These are phyloP conservation scores for Penicillium verrucosum DNA, from an alignment of 2,329 filamentous ascomycete species.

Conservation along the genomic window DNA sequence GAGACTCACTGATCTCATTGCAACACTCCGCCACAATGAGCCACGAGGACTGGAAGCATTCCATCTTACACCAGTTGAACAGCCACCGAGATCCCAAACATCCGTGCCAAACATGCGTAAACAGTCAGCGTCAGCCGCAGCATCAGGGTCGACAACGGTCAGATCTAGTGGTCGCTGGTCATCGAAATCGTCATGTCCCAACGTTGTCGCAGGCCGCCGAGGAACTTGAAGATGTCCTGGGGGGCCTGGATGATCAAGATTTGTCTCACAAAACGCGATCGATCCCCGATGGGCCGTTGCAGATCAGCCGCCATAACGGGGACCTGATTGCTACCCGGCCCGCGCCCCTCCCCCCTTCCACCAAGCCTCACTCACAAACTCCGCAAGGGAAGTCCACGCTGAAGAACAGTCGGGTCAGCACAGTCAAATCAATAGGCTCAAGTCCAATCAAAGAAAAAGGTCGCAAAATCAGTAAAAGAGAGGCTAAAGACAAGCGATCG, in stretches of 20 bases:
- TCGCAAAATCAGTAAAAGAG: slow-evolving; percentile 1
- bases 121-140: not conserved
- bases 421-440: not conserved
- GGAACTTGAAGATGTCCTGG: slow-evolving; percentile 28
- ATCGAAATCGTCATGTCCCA: slow-evolving; percentile 14
- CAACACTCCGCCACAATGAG: not conserved
- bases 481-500: not conserved
- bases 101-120: not conserved
- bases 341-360: slow-evolving; percentile 29
- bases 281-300: slow-evolving; percentile 28
- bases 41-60: not conserved
- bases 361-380: slow-evolving; percentile 15
- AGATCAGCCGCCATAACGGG: slow-evolving; percentile 35
- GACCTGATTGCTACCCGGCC: slow-evolving; percentile 33
- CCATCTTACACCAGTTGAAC: not conserved
- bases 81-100: not conserved
- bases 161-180: slow-evolving; percentile 3
- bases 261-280: slow-evolving; percentile 12
- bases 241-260: slow-evolving; percentile 1
- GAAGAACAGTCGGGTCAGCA: not conserved
- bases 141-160: slow-evolving; percentile 7
- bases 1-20: not conserved
- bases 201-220: slow-evolving; percentile 35
- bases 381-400: not conserved
- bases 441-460: slow-evolving; percentile 1